A percentile compares a stretch with the other conserved stretches of the same genome.
Conservation (phyloP, 2,329 filamentous ascomycete genomes). For the Phaeosphaeriaceae sp. region DNA sequence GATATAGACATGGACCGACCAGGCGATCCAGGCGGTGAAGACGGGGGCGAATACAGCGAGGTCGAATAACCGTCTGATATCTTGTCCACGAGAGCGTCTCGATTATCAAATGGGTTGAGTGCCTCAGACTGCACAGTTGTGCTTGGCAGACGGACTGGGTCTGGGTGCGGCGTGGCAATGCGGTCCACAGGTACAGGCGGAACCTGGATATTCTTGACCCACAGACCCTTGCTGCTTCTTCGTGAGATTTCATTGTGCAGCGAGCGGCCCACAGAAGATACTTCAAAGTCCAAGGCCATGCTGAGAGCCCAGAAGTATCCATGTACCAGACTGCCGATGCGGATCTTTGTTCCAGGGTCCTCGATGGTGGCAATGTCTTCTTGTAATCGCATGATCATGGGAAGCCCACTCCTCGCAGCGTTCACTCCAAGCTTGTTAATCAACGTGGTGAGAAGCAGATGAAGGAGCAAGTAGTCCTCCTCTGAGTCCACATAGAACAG, state of each 20-base stretch:
- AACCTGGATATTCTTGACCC: slow-evolving; percentile 76
- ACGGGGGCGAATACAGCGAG: slow-evolving; percentile 67
- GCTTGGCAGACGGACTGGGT: slow-evolving; percentile 28
- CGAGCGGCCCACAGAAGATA: slow-evolving; percentile 70
- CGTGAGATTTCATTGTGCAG: slow-evolving; percentile 79
- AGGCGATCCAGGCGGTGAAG: slow-evolving; percentile 74
- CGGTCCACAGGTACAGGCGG: slow-evolving; percentile 71
- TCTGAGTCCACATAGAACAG: slow-evolving; percentile 69
- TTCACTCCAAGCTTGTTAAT: slow-evolving; percentile 82
- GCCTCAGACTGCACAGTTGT: slow-evolving; percentile 40
- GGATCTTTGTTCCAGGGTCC: slow-evolving; percentile 73
- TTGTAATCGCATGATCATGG: slow-evolving; percentile 88
- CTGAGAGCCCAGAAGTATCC: slow-evolving; percentile 86
- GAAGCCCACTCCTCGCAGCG: slow-evolving; percentile 76
- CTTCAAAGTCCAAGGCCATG: slow-evolving; percentile 79
- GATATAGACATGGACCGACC: slow-evolving; percentile 69
- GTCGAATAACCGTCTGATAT: slow-evolving; percentile 76
- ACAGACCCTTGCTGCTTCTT: slow-evolving; percentile 76
- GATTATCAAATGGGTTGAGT: slow-evolving; percentile 77
- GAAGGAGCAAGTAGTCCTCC: slow-evolving; percentile 76
- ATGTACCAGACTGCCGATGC: slow-evolving; percentile 82
- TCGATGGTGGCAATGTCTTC: slow-evolving; percentile 77
- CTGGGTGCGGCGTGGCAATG: slow-evolving; percentile 53
- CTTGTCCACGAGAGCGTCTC: slow-evolving; percentile 73
- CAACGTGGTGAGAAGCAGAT: slow-evolving; percentile 78